Evolutionary conservation across 108 stramenopile genomes (phyloP).

Genomic region (Craspedostauros australis): DNA sequence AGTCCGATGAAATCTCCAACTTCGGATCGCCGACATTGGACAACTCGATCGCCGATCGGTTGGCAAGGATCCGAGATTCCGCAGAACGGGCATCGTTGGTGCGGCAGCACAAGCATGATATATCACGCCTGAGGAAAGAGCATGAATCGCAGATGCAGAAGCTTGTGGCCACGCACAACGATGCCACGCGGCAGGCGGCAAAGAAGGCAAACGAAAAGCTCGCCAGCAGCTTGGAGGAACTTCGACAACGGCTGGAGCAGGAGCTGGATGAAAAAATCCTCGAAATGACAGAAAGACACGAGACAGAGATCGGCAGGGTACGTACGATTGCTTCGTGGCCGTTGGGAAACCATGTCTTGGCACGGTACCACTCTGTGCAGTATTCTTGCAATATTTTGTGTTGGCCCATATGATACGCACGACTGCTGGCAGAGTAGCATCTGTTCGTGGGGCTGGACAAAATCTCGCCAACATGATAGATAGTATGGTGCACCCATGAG

Average conservation of each 20-base stretch:
- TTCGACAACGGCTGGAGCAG: conserved; percentile 7
- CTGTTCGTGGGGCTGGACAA: too few relatives aligned
- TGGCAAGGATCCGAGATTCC: conserved; percentile 33
- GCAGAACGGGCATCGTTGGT: conserved; percentile 30
- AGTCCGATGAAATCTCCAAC: conserved; percentile 2
- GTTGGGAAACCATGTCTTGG: not conserved
- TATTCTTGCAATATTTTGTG: not conserved
- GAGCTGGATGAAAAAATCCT: conserved; percentile 14
- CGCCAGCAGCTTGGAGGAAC: conserved; percentile 9
- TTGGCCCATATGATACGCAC: too few relatives aligned
- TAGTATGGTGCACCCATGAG: too few relatives aligned
- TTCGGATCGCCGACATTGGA: conserved; percentile 17
- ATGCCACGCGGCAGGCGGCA: conserved; percentile 9
- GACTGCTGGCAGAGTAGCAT: too few relatives aligned
- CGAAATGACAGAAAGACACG: conserved; percentile 19
- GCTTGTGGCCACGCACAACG: conserved; percentile 10
- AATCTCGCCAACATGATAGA: too few relatives aligned
- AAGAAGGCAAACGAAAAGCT: conserved; percentile 6
- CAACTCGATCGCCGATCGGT: conserved; percentile 22
- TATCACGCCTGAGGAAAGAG: conserved; percentile 21
- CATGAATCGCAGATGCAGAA: conserved; percentile 12
- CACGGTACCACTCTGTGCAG: not conserved
- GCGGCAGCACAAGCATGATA: conserved; percentile 31
- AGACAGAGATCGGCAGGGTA: conserved; percentile 16
- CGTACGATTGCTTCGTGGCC: not conserved